A percentile compares a stretch with the other conserved stretches of the same genome.
phyloP scores from a whole-genome alignment of 805 yeast species.

The Cyberlindnera euphorbiiphila region DNA sequence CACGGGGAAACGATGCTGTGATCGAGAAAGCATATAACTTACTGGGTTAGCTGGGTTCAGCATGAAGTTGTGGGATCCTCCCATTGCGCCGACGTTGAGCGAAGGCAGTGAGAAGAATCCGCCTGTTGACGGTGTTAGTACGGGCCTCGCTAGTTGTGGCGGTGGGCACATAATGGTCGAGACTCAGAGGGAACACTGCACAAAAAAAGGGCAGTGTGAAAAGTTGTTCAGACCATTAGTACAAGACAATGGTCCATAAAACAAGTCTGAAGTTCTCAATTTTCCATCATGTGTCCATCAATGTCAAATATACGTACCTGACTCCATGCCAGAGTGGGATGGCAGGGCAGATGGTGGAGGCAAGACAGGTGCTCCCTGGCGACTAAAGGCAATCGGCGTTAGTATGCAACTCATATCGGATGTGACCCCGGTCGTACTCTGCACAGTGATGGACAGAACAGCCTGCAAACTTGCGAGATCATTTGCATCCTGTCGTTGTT shows the following conservation, averaged over 20 bases:
- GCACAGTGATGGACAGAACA: not conserved
- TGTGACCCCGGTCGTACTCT: too few relatives aligned
- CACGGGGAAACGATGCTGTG: too few relatives aligned
- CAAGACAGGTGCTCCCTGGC: constrained; percentile 53
- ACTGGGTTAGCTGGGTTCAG: constrained; percentile 18
- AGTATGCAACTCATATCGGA: constrained; percentile 5
- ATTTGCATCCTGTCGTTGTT: too few relatives aligned
- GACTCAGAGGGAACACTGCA: too few relatives aligned
- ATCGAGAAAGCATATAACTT: constrained; percentile 1
- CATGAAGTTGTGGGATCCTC: constrained; percentile 17
- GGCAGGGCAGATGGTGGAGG: constrained; percentile 49
- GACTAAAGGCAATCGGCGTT: constrained; percentile 33
- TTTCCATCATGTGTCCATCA: too few relatives aligned
- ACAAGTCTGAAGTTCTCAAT: too few relatives aligned
- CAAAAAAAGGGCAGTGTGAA: too few relatives aligned
- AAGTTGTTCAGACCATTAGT: too few relatives aligned
- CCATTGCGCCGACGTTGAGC: constrained; percentile 17
- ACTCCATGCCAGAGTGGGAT: constrained; percentile 22
- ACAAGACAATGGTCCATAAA: too few relatives aligned
- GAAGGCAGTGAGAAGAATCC: constrained; percentile 26
- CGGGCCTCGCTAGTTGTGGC: constrained; percentile 1
- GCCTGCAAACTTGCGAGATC: too few relatives aligned
- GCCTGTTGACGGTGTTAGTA: constrained; percentile 20
- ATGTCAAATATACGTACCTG: constrained; percentile 25
- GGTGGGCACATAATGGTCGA: too few relatives aligned